These are phyloP conservation scores for Xanthoconium stramineum DNA, from an alignment of 768 basidiomycete genomes.

Conservation along the genomic window DNA sequence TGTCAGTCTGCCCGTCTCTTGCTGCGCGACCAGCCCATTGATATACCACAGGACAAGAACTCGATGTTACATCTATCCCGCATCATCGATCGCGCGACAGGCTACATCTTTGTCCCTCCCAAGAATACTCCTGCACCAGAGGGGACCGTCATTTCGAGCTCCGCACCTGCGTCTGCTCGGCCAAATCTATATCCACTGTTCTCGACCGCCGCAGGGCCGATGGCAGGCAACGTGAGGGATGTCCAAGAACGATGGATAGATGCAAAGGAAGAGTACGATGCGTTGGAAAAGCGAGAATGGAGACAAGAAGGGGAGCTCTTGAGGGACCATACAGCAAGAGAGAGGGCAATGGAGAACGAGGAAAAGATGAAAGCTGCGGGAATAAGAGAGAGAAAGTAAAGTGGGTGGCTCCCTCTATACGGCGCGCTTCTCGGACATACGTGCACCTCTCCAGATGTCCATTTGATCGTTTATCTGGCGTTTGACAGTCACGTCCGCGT, in stretches of 20 bases:
- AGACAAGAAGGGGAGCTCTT: conserved; percentile 60
- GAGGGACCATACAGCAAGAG: conserved; percentile 23
- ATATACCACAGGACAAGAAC: conserved; percentile 68
- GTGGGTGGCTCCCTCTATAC: conserved; percentile 4
- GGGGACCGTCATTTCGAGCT: conserved; percentile 29
- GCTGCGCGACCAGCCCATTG: neutral
- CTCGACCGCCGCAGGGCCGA: conserved; percentile 56
- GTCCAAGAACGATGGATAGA: conserved; percentile 97
- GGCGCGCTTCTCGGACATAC: neutral
- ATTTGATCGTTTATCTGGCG: neutral
- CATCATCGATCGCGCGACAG: conserved; percentile 86
- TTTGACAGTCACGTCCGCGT: neutral
- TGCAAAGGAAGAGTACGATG: conserved; percentile 76
- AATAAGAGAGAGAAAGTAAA: conserved; percentile 30
- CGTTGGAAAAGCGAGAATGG: conserved; percentile 76
- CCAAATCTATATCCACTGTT: conserved; percentile 71
- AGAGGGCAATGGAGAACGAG: conserved; percentile 5
- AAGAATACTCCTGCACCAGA: conserved; percentile 31
- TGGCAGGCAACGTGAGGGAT: conserved; percentile 60
- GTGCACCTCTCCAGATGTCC: neutral
- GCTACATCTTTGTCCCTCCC: conserved; percentile 82
- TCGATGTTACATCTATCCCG: conserved; percentile 90
- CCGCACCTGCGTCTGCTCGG: conserved; percentile 38
- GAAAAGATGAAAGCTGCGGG: conserved; percentile 5
- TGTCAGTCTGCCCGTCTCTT: neutral